Evolutionary conservation across 768 basidiomycete species (phyloP).

Genomic region (Trametes meyenii): DNA sequence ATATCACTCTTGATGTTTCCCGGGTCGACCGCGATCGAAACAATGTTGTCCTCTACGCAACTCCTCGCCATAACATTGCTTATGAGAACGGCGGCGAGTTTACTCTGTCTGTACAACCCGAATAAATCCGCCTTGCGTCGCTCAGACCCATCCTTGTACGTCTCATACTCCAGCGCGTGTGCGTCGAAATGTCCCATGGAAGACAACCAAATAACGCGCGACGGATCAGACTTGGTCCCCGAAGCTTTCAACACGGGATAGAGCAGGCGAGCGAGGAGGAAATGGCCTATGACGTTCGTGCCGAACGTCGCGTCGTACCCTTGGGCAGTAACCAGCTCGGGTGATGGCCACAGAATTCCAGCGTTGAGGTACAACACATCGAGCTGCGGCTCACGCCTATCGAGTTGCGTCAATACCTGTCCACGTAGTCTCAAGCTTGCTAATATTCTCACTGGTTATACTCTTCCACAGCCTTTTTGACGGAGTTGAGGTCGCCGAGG

Average conservation of each 20-base stretch:
- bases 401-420: too few relatives aligned
- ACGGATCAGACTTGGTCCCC: conserved; percentile 50
- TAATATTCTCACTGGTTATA: conserved; percentile 35
- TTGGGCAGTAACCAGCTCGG: conserved; percentile 43
- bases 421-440: too few relatives aligned
- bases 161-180: conserved; percentile 40
- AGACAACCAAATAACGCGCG: conserved; percentile 48
- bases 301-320: conserved; percentile 60
- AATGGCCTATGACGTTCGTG: conserved; percentile 52
- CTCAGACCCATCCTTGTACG: conserved; percentile 31
- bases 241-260: conserved; percentile 43
- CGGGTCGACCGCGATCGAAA: conserved; percentile 50
- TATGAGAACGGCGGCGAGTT: conserved; percentile 47
- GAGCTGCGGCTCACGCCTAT: conserved; percentile 46
- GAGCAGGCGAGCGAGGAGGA: conserved; percentile 36
- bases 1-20: conserved; percentile 37
- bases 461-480: conserved; percentile 41
- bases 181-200: conserved; percentile 40
- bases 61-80: conserved; percentile 47
- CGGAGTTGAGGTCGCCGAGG: conserved; percentile 38
- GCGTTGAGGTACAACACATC: conserved; percentile 54
- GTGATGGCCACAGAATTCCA: conserved; percentile 47
- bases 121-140: conserved; percentile 19
- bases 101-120: conserved; percentile 36
- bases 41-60: conserved; percentile 44